A percentile compares a stretch with the other conserved stretches of the same genome.
These are phyloP conservation scores for Garcia nutans DNA, from an alignment of 345 rosid species.

Conservation along the genomic window DNA sequence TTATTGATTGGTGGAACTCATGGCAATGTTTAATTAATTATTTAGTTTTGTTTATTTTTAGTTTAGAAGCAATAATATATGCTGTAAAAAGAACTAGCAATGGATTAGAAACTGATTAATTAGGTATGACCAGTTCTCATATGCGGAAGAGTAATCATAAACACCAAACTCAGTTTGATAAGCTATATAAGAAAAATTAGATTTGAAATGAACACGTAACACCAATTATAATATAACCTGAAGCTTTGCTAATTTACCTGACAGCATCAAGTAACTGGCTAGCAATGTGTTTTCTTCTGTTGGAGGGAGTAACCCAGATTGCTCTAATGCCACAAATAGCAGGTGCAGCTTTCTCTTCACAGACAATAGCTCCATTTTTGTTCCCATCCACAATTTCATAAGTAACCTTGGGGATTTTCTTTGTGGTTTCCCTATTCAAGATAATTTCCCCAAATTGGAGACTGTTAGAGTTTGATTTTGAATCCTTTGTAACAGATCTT, in stretches of 20 bases:
- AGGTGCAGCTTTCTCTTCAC: conserved; percentile 51
- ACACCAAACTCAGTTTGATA: not conserved
- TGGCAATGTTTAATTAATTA: no score
- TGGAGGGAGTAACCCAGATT: conserved; percentile 80
- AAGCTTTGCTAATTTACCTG: conserved; percentile 44
- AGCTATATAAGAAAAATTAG: not conserved
- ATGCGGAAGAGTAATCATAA: not conserved
- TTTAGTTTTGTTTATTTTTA: not conserved
- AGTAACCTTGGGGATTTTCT: conserved; percentile 29
- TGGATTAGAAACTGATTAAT: not conserved
- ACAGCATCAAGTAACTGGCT: conserved; percentile 63
- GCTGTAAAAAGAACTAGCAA: not conserved
- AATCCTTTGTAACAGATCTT: conserved; percentile 29
- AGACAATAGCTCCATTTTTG: conserved; percentile 46
- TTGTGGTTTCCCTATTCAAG: conserved; percentile 54
- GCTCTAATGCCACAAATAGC: conserved; percentile 85
- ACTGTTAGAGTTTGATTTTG: conserved; percentile 36
- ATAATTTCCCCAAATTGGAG: conserved; percentile 64
- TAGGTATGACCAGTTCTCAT: not conserved
- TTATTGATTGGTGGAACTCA: not conserved
- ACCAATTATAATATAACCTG: not conserved
- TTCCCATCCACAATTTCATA: conserved; percentile 23
- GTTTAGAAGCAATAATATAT: not conserved
- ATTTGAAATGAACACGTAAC: not conserved
- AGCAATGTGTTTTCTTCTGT: conserved; percentile 77